Evolutionary conservation across 352 stramenopile genomes (phyloP).

Genomic region (Globisporangium yorkense): DNA sequence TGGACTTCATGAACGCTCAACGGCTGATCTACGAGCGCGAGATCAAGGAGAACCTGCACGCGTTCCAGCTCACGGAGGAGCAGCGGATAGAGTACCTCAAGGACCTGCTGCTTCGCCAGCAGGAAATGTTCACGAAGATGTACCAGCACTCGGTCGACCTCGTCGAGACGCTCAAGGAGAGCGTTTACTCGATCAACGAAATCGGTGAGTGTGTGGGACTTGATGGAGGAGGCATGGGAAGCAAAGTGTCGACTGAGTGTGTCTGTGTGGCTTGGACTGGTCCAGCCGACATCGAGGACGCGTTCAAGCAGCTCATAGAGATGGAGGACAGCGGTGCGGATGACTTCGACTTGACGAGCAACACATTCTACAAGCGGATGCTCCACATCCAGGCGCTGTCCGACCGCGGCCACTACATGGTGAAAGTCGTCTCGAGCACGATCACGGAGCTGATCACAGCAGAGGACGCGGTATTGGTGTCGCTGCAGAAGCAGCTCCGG

Average conservation of each 20-base stretch:
- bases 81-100: slow-evolving; percentile 78
- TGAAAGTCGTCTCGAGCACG: slow-evolving; percentile 40
- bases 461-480: slow-evolving; percentile 47
- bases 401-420: slow-evolving; percentile 54
- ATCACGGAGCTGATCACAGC: slow-evolving; percentile 52
- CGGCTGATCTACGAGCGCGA: slow-evolving; percentile 58
- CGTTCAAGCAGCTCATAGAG: slow-evolving; percentile 48
- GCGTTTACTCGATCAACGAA: slow-evolving; percentile 49
- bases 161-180: slow-evolving; percentile 45
- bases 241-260: neutral
- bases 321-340: slow-evolving; percentile 39
- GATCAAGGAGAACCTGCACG: slow-evolving; percentile 70
- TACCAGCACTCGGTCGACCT: slow-evolving; percentile 37
- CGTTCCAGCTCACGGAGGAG: slow-evolving; percentile 81
- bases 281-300: slow-evolving; percentile 72
- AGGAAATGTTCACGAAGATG: slow-evolving; percentile 47
- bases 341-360: slow-evolving; percentile 41
- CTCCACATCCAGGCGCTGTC: slow-evolving; percentile 63
- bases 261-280: neutral
- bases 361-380: slow-evolving; percentile 63
- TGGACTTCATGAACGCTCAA: slow-evolving; percentile 67
- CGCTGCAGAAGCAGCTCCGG: slow-evolving; percentile 49
- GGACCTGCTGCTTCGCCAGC: slow-evolving; percentile 60
- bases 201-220: slow-evolving; percentile 35
- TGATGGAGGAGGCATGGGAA: neutral